Conservation (phyloP, 352 stramenopile species). For the Globisporangium paddicum region DNA sequence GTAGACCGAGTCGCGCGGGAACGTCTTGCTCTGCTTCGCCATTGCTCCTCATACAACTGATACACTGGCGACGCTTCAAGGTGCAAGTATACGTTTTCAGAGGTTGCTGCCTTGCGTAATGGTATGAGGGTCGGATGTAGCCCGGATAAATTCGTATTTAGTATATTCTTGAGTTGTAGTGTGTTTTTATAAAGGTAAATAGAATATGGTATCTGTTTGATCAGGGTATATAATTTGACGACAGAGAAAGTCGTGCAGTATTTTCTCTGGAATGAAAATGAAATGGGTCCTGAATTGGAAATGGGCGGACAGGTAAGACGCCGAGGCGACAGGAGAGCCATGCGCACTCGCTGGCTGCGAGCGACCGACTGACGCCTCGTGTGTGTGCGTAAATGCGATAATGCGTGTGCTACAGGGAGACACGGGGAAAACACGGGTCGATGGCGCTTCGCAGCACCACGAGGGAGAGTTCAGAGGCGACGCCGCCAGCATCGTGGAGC, state of each 20-base stretch:
- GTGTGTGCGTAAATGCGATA: not conserved
- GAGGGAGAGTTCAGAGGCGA: conserved; percentile 15
- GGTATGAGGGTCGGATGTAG: too few relatives aligned
- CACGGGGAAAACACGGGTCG: not conserved
- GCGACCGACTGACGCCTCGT: not conserved
- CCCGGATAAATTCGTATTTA: too few relatives aligned
- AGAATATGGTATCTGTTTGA: not conserved
- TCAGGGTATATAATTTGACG: too few relatives aligned
- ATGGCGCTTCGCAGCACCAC: not conserved
- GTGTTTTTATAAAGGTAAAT: not conserved
- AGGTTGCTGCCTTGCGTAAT: too few relatives aligned
- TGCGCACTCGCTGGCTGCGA: not conserved
- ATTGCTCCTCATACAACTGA: too few relatives aligned
- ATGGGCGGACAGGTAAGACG: conserved; percentile 3
- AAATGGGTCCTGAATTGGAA: conserved; percentile 1
- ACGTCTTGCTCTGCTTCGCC: too few relatives aligned
- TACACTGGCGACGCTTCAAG: too few relatives aligned
- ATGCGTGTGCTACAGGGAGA: not conserved
- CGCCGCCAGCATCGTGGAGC: conserved; percentile 25
- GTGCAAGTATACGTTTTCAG: too few relatives aligned
- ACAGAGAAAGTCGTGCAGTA: too few relatives aligned
- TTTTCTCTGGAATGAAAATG: not conserved
- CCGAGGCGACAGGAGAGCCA: not conserved
- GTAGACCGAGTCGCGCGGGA: conserved; percentile 50
- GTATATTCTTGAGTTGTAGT: too few relatives aligned